Conservation (phyloP, 2,329 filamentous ascomycete species). For the Corynespora cassiicola region DNA sequence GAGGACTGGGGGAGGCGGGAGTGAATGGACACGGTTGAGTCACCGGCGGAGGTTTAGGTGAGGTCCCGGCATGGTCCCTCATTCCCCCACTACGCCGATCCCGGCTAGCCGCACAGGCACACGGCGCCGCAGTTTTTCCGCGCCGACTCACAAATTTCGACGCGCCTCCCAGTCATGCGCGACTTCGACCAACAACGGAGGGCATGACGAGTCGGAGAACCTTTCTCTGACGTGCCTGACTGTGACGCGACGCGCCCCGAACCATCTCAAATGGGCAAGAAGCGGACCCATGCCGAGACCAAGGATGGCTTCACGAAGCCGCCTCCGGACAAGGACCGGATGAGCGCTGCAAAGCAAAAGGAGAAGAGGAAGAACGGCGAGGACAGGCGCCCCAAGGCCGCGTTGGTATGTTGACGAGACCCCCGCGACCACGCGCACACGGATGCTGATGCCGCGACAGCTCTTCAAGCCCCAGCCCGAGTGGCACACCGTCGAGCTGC, state of each 20-base stretch:
- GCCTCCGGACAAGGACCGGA: conserved; percentile 36
- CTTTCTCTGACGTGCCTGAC: conserved; percentile 46
- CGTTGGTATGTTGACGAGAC: conserved; percentile 41
- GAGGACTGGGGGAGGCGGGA: too few species aligned
- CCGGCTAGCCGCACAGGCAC: conserved; percentile 21
- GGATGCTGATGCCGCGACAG: conserved; percentile 46
- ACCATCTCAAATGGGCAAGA: conserved; percentile 48
- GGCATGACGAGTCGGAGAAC: conserved; percentile 46
- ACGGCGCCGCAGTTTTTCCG: conserved; percentile 28
- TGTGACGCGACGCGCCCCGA: conserved; percentile 28
- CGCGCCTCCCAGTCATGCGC: too few species aligned
- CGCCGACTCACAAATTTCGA: conserved; percentile 27
- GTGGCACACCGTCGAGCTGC: conserved; percentile 69
- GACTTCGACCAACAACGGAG: conserved; percentile 27
- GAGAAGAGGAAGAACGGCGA: conserved; percentile 41
- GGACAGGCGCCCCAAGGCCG: conserved; percentile 29
- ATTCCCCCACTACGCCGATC: conserved; percentile 23
- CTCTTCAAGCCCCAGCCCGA: conserved; percentile 68
- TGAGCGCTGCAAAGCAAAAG: conserved; percentile 27
- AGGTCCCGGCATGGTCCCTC: conserved; percentile 20
- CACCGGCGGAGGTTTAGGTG: conserved; percentile 27
- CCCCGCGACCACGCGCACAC: neutral
- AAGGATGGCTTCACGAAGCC: conserved; percentile 48
- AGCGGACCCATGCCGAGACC: conserved; percentile 49
- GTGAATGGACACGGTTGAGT: conserved; percentile 30